phyloP scores from a whole-genome alignment of 352 stramenopile genomes.

The Pythium sp. region DNA sequence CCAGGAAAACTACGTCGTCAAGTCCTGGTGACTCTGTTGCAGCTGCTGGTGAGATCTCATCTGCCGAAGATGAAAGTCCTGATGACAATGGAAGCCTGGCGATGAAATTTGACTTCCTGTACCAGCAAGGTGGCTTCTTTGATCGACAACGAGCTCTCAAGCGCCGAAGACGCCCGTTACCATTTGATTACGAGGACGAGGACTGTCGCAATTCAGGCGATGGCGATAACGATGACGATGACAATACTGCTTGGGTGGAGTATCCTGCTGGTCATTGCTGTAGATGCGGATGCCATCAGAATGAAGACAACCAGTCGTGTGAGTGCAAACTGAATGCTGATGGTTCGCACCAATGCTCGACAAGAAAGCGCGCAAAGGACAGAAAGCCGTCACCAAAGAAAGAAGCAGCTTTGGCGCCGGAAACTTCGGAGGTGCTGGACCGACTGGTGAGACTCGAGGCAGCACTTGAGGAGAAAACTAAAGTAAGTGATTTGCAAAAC shows the following conservation, averaged over 20 bases:
- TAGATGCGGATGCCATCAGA: slow-evolving; percentile 35
- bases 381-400: not conserved
- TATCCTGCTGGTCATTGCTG: slow-evolving; percentile 30
- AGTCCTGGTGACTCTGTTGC: slow-evolving; percentile 11
- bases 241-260: slow-evolving; percentile 17
- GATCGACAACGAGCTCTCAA: slow-evolving; percentile 68
- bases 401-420: not conserved
- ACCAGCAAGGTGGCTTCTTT: slow-evolving; percentile 78
- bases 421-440: slow-evolving; percentile 23
- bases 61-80: slow-evolving; percentile 25
- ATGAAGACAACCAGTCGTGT: not conserved
- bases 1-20: slow-evolving; percentile 9
- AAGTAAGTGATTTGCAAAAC: slow-evolving; percentile 24
- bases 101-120: slow-evolving; percentile 67
- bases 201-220: slow-evolving; percentile 15
- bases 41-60: slow-evolving; percentile 18
- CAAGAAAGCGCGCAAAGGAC: not conserved
- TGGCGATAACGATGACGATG: slow-evolving; percentile 18
- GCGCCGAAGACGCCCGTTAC: slow-evolving; percentile 48
- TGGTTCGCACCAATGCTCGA: slow-evolving; percentile 1
- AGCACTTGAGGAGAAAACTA: slow-evolving; percentile 39
- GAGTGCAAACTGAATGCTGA: slow-evolving; percentile 5
- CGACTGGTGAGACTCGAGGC: slow-evolving; percentile 39
- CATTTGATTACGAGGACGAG: slow-evolving; percentile 48
- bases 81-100: slow-evolving; percentile 17